Base-by-base conservation (phyloP, 805 yeast genomes). In the Torulaspora gathmanii region DNA sequence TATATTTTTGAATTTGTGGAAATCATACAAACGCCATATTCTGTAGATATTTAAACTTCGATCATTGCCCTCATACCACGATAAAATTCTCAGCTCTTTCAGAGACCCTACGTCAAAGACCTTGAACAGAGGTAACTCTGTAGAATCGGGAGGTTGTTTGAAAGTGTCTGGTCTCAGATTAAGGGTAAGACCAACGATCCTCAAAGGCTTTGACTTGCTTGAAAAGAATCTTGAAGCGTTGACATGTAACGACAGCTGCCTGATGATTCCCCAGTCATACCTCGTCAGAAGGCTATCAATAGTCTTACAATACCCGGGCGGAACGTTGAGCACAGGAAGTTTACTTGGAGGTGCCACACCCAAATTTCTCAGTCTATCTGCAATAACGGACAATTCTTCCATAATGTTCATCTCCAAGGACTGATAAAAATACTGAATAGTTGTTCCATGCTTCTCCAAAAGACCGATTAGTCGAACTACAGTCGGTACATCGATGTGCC, bases 41-140 rank as follows among this genome's bases (percentile, higher is more conserved):
- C 49, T 47, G 45, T 60, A 61, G 27, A 61, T 29, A 33, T 56
- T 48, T 15, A 28, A 19, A 15, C 55, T 56, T 12, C 58, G 50
- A 12, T 48, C 48, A 7, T 45, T 43, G 13, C 54, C 56, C 37
- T 61, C 65, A 47, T 60, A 67, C 74, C 74, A 70, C 6, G 73
- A 69, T 9, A 68, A 55, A 8, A 70, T 57, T 11, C 68, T 64
- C 16, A 70, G 47, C 10, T 56, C 55, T 44, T 62, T 57, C 41
- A 70, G 50, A 12, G 39, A 36, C 3, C 50, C 43, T 0, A 50
- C 42, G 48, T 69, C 69, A 43, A 70, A 67, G 0, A 70, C 45
- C 30, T 67, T 67, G 23, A 49, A 49, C 45, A 58, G 58, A 19
- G 46, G 57, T 19, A 29, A 44, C 12, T 33, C 46, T 8, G 50